These are phyloP conservation scores for Epichloe bromicola DNA, from an alignment of 2,329 filamentous ascomycete genomes.

Conservation along the genomic window DNA sequence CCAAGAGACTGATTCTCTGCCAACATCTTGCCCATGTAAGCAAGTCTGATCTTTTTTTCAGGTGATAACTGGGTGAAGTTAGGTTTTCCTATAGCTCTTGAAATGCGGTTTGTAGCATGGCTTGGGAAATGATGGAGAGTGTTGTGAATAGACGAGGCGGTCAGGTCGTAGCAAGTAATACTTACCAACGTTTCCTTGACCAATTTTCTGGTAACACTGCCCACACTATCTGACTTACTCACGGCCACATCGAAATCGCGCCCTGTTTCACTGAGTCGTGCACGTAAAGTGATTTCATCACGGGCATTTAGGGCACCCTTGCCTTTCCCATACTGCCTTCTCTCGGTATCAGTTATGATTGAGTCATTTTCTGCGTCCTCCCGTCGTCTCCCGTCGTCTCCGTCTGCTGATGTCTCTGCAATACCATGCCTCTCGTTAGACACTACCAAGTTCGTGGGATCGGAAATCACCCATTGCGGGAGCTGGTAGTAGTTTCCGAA, in stretches of 20 bases:
- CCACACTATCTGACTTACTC: constrained; percentile 49
- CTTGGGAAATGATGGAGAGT: neutral
- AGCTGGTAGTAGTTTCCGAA: constrained; percentile 58
- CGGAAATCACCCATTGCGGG: constrained; percentile 54
- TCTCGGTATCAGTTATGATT: constrained; percentile 20
- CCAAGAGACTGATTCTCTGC: constrained; percentile 52
- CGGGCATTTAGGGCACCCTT: constrained; percentile 40
- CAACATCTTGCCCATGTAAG: constrained; percentile 71
- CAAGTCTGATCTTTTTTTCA: constrained; percentile 52
- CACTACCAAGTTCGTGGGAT: constrained; percentile 43
- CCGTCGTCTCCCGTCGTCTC: constrained; percentile 20
- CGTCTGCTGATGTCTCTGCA: constrained; percentile 12
- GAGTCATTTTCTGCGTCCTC: constrained; percentile 8
- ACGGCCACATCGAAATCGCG: constrained; percentile 49
- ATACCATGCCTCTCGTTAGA: constrained; percentile 25
- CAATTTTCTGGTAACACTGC: constrained; percentile 50
- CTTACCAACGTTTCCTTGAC: constrained; percentile 10
- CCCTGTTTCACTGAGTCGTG: constrained; percentile 52
- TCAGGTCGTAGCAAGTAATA: constrained; percentile 1
- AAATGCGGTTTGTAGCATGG: too few relatives aligned
- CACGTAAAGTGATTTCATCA: constrained; percentile 44
- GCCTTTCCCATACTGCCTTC: constrained; percentile 44
- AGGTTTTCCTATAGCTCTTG: neutral
- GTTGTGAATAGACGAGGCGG: neutral
- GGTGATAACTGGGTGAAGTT: constrained; percentile 36